Conservation (phyloP, 768 basidiomycete species). For the Kondoa malvinella region DNA sequence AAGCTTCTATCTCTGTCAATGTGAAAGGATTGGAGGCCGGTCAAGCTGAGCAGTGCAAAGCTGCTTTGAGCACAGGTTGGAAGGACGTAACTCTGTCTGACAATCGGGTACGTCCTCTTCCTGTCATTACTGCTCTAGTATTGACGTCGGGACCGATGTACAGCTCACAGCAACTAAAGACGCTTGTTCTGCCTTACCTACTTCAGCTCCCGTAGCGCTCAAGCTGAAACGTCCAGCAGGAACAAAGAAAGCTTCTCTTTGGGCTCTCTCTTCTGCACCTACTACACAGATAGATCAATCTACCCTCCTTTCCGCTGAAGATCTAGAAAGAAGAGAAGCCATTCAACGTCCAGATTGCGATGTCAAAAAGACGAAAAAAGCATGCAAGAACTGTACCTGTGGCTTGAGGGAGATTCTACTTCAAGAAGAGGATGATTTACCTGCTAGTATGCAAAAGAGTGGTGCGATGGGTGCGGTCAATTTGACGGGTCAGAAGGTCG, state of each 20-base stretch:
- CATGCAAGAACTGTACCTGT: constrained; percentile 92
- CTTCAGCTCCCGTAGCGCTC: background rate
- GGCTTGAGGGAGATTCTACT: constrained; percentile 87
- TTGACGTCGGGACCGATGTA: no score
- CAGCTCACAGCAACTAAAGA: no score
- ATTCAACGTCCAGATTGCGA: constrained; percentile 28
- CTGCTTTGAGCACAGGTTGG: background rate
- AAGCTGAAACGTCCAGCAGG: background rate
- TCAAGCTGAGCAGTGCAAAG: background rate
- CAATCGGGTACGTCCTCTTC: no score
- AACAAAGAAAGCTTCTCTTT: constrained; percentile 57
- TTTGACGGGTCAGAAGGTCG: constrained; percentile 23
- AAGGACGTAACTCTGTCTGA: background rate
- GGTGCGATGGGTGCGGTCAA: constrained; percentile 26
- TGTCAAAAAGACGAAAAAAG: constrained; percentile 39
- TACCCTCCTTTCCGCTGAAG: constrained; percentile 62
- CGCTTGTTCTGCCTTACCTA: background rate
- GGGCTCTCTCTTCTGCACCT: constrained; percentile 42
- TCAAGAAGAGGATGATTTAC: constrained; percentile 43
- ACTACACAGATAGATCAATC: constrained; percentile 66
- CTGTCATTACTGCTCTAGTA: no score
- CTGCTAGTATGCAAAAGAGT: constrained; percentile 30
- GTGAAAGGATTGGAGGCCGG: background rate
- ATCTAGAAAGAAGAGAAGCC: constrained; percentile 42
- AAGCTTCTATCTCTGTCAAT: background rate